A percentile compares a stretch with the other conserved stretches of the same genome.
phyloP scores from a whole-genome alignment of 2,329 filamentous ascomycete genomes.

The Chalaropsis thielavioides region DNA sequence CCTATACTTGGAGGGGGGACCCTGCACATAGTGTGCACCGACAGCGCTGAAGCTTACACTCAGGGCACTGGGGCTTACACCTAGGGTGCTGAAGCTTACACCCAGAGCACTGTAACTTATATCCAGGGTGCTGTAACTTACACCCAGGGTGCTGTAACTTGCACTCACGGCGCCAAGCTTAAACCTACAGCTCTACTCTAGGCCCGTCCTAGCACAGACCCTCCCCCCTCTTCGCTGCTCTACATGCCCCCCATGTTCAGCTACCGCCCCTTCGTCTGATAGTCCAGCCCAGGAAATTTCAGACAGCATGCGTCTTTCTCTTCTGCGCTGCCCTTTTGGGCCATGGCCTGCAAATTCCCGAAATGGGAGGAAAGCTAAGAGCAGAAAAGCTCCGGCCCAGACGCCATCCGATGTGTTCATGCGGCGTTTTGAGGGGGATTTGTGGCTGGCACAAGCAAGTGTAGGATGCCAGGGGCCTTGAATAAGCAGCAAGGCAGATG shows the following conservation, averaged over 20 bases:
- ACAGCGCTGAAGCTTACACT: no score
- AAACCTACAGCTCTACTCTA: no score
- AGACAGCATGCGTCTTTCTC: neutral
- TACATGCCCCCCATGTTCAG: neutral
- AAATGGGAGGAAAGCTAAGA: neutral
- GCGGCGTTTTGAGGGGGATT: slow-evolving; percentile 2
- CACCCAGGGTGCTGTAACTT: neutral
- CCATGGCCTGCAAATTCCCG: neutral
- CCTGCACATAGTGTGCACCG: neutral
- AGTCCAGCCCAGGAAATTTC: neutral
- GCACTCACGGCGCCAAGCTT: neutral
- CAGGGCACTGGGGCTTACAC: neutral
- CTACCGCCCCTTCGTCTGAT: neutral
- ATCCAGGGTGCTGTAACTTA: neutral
- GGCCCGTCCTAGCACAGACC: neutral
- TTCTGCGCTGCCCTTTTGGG: neutral
- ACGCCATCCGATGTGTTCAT: slow-evolving; percentile 5
- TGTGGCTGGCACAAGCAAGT: no score
- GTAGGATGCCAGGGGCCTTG: no score
- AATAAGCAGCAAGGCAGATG: neutral
- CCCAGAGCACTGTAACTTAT: no score
- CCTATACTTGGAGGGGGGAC: neutral
- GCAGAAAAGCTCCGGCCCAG: neutral
- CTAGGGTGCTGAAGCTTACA: no score
- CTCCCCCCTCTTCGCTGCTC: neutral